A percentile compares a stretch with the other conserved stretches of the same genome.
Conservation (phyloP, 129 eudicot genomes). For the Scalesia atractyloides region DNA sequence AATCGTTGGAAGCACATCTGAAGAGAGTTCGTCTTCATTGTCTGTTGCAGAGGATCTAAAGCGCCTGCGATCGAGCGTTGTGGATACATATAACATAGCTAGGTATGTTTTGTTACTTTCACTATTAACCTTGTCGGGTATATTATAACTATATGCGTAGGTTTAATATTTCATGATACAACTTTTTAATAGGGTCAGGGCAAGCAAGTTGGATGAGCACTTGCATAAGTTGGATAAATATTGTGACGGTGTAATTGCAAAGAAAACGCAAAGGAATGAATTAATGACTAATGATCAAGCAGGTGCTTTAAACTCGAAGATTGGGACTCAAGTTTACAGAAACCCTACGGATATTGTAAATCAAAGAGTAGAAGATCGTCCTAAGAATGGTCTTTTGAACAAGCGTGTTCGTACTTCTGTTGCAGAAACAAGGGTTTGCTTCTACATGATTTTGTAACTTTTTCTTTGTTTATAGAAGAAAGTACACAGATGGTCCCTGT, state of each 20-base stretch:
- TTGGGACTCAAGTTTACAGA: conserved; percentile 62
- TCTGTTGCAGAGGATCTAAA: conserved; percentile 61
- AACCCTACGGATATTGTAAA: conserved; percentile 53
- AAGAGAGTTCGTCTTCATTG: conserved; percentile 52
- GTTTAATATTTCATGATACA: conserved; percentile 13
- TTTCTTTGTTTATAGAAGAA: not conserved
- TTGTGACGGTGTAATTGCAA: conserved; percentile 53
- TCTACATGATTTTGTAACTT: conserved; percentile 22
- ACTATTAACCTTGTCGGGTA: not conserved
- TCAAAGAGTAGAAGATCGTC: conserved; percentile 72
- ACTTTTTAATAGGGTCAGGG: conserved; percentile 61
- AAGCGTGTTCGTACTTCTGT: conserved; percentile 86
- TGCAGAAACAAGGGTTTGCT: conserved; percentile 81
- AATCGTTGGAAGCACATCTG: conserved; percentile 47
- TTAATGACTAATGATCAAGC: conserved; percentile 58
- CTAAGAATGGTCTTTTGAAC: conserved; percentile 67
- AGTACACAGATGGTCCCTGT: too few relatives aligned
- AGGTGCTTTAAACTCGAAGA: conserved; percentile 65
- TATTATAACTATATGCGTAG: not conserved
- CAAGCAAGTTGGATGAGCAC: conserved; percentile 68
- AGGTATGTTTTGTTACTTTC: conserved; percentile 46
- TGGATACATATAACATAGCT: conserved; percentile 58
- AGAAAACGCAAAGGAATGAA: conserved; percentile 72
- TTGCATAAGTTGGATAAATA: conserved; percentile 64
- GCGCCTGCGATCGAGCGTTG: conserved; percentile 49